Base-by-base conservation (phyloP, 305 asterid species). In the Plantago coronopus region DNA sequence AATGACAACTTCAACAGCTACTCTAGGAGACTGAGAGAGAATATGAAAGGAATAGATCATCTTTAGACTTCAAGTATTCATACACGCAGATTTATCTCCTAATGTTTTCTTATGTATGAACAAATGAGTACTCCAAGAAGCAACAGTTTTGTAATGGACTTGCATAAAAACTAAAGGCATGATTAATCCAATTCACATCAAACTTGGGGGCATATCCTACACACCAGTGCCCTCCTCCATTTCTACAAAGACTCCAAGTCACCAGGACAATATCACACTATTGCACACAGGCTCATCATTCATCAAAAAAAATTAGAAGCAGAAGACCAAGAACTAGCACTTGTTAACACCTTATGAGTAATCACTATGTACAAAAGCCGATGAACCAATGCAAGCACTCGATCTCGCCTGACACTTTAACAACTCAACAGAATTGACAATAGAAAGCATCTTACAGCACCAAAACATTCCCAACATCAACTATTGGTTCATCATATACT, bases 1-100 rank as follows among this genome's bases (percentile, higher is more conserved):
- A 21, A 58, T 7, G 37, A 25, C 27, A 14, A 21, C 15, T 19
- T 48, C 49, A 68, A 25, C 50, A 57, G 56, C 29, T 37, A 48
- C 18, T 37, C 13, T 20, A 38, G 13, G 23, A 8, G 49, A 58
- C 46, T n/a, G 27, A 42, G 56, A 2, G 31, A 2, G 31, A 2
- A 5, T 25, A 5, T 25, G 31, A 25, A 5, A 25, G 31, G 5
- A 5, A 25, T 2, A 25, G 40, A 17, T 11, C 17, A 56, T 43
- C 45, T 53, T 45, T 21, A 25, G 56, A 38, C 43, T 38, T 38
- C 15, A 10, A 11, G 43, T 38, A 54, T 10, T 11, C 12, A 38
- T 10, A 38, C 13, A 38, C 13, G 14, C 42, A 38, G 15, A 38
- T 11, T 38, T 38, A 38, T 11, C 43, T 38, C 43, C 43, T 10